phyloP scores from a whole-genome alignment of 2,329 filamentous ascomycete genomes.

The Apiospora phragmitis region DNA sequence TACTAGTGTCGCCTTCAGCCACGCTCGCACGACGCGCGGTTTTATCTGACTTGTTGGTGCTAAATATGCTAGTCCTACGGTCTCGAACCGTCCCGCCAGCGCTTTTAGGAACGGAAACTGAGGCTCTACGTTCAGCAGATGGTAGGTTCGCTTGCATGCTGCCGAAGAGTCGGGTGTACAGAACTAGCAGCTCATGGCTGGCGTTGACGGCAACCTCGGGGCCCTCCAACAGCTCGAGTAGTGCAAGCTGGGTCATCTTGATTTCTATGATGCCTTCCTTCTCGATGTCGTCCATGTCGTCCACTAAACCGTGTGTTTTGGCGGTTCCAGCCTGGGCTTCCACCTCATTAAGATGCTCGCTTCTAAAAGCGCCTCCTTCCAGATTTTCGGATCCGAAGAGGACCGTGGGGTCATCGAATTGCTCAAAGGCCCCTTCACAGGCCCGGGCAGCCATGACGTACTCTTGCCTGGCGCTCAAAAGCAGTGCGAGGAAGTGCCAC shows the following conservation, averaged over 20 bases:
- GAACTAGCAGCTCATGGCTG: slow-evolving; percentile 77
- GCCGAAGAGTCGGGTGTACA: slow-evolving; percentile 82
- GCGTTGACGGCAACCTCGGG: slow-evolving; percentile 84
- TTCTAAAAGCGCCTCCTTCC: slow-evolving; percentile 49
- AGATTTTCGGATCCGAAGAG: slow-evolving; percentile 66
- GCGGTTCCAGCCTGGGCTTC: slow-evolving; percentile 38
- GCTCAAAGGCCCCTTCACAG: slow-evolving; percentile 89
- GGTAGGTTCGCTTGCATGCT: slow-evolving; percentile 41
- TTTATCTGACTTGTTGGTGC: slow-evolving; percentile 51
- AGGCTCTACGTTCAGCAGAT: slow-evolving; percentile 35
- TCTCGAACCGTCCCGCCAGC: slow-evolving; percentile 71
- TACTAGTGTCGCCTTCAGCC: slow-evolving; percentile 21
- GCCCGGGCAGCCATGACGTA: slow-evolving; percentile 77
- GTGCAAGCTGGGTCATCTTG: slow-evolving; percentile 88
- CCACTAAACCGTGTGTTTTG: slow-evolving; percentile 56
- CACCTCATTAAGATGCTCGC: slow-evolving; percentile 66
- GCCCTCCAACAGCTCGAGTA: slow-evolving; percentile 82
- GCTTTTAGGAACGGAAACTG: slow-evolving; percentile 63
- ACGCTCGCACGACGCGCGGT: slow-evolving; percentile 36
- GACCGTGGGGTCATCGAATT: slow-evolving; percentile 72
- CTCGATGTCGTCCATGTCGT: slow-evolving; percentile 80
- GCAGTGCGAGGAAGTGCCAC: slow-evolving; percentile 87
- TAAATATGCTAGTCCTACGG: slow-evolving; percentile 76
- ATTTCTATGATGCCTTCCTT: slow-evolving; percentile 89
- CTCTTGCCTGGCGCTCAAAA: slow-evolving; percentile 85